These are phyloP conservation scores for Proliferodiscus dingleyae DNA, from an alignment of 2,329 filamentous ascomycete species.

Conservation along the genomic window DNA sequence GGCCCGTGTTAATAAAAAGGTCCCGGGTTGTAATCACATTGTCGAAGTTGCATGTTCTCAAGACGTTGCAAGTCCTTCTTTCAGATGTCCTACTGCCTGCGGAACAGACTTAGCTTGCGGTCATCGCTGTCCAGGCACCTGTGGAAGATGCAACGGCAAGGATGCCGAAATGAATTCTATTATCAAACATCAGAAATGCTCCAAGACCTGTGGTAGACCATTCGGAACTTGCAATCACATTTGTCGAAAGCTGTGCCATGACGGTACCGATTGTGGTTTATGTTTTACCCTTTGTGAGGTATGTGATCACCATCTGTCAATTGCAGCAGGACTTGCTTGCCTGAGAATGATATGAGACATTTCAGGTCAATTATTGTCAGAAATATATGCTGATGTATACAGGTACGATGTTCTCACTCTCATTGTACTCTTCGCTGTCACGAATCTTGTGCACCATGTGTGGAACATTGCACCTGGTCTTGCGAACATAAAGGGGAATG, in stretches of 20 bases:
- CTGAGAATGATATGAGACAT: too few species aligned
- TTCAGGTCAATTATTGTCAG: too few species aligned
- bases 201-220: conserved; percentile 43
- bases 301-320: too few species aligned
- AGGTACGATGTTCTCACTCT: conserved; percentile 55
- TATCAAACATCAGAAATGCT: conserved; percentile 44
- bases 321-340: too few species aligned
- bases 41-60: conserved; percentile 48
- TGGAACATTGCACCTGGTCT: conserved; percentile 48
- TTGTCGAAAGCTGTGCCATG: conserved; percentile 51
- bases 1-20: conserved; percentile 38
- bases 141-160: conserved; percentile 43
- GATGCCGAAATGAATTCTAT: conserved; percentile 26
- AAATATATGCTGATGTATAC: conserved; percentile 30
- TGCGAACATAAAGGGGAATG: conserved; percentile 48
- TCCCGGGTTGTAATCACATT: conserved; percentile 52
- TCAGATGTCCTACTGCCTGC: conserved; percentile 47
- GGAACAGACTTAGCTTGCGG: conserved; percentile 46
- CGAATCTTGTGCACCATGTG: conserved; percentile 59
- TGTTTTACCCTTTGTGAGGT: conserved; percentile 50
- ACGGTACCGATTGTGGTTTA: conserved; percentile 38
- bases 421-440: conserved; percentile 50
- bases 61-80: conserved; percentile 34
- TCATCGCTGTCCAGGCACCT: conserved; percentile 49
- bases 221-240: conserved; percentile 52